Conservation (phyloP, 352 stramenopile genomes). For the Lagenidium giganteum region DNA sequence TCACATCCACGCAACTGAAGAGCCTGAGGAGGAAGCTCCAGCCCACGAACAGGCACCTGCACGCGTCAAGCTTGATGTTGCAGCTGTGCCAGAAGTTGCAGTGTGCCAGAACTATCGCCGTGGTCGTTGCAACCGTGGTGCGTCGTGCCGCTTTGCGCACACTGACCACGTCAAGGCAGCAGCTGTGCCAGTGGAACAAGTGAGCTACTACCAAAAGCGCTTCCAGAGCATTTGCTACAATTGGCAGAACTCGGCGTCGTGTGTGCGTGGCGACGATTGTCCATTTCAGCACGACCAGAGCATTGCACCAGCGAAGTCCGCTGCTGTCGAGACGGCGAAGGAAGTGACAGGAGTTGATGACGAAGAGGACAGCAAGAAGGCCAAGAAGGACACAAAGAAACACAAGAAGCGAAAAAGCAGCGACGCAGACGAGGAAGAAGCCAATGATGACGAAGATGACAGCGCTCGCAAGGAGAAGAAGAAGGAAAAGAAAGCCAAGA, state of each 20-base stretch:
- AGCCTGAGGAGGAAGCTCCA: conserved; percentile 12
- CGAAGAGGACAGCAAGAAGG: neutral
- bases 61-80: conserved; percentile 28
- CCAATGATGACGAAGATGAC: neutral
- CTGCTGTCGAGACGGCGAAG: neutral
- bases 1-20: conserved; percentile 26
- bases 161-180: conserved; percentile 18
- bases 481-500: conserved; percentile 8
- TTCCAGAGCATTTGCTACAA: conserved; percentile 68
- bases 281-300: conserved; percentile 39
- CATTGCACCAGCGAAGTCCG: too few species aligned
- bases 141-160: conserved; percentile 55
- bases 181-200: conserved; percentile 33
- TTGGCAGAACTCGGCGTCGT: conserved; percentile 38
- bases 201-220: conserved; percentile 57
- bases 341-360: too few species aligned
- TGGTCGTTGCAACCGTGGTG: conserved; percentile 34
- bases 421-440: conserved; percentile 5
- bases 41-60: too few species aligned
- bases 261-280: conserved; percentile 34
- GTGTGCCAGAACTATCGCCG: conserved; percentile 49
- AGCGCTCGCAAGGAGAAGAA: too few species aligned
- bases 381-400: conserved; percentile 5
- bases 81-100: conserved; percentile 36
- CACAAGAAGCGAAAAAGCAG: conserved; percentile 12